These are phyloP conservation scores for Sclerotiophoma versabilis DNA, from an alignment of 2,329 filamentous ascomycete genomes.

Conservation along the genomic window DNA sequence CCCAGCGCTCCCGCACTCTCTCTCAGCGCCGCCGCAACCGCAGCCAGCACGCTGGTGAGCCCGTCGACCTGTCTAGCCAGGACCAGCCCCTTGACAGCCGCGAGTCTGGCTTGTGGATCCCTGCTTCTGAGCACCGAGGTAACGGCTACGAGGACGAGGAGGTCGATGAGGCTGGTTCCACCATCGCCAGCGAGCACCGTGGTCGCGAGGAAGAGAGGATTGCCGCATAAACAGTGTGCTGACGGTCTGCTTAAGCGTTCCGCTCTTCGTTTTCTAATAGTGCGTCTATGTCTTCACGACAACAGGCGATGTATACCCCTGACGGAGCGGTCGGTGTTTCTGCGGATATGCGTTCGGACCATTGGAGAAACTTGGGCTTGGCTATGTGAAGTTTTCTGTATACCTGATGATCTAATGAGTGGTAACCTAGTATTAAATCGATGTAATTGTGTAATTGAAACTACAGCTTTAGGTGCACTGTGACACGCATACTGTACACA, in stretches of 20 bases:
- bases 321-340: conserved; percentile 28
- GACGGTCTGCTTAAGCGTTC: conserved; percentile 26
- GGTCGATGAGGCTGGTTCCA: conserved; percentile 61
- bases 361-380: conserved; percentile 9
- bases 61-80: conserved; percentile 82
- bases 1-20: conserved; percentile 83
- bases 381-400: conserved; percentile 7
- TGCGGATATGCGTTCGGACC: conserved; percentile 2
- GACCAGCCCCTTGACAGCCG: conserved; percentile 76
- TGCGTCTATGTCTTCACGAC: conserved; percentile 30
- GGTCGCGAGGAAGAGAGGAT: conserved; percentile 58
- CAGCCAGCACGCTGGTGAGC: conserved; percentile 71
- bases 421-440: neutral
- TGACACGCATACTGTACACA: too few relatives aligned
- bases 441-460: conserved; percentile 11
- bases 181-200: conserved; percentile 51
- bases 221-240: conserved; percentile 37
- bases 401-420: conserved; percentile 14
- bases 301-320: conserved; percentile 46
- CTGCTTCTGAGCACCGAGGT: conserved; percentile 71
- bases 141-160: conserved; percentile 71
- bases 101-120: conserved; percentile 82
- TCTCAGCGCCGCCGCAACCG: conserved; percentile 77
- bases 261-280: conserved; percentile 32
- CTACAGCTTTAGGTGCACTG: too few relatives aligned